These are phyloP conservation scores for Acidomyces sp. DNA, from an alignment of 495 filamentous ascomycete species.

Conservation along the genomic window DNA sequence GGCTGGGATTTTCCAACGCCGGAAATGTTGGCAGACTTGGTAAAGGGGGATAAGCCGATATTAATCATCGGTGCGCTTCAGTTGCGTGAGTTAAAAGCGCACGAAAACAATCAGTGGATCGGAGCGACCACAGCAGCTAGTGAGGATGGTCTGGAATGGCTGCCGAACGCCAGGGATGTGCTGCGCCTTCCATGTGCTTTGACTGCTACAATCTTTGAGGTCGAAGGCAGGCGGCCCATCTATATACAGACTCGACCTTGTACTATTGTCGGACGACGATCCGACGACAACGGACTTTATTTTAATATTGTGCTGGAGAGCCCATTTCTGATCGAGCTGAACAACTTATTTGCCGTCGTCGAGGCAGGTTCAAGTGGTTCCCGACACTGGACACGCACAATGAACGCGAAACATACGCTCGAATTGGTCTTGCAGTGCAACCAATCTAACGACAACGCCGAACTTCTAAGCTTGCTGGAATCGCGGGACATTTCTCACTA, in stretches of 20 bases:
- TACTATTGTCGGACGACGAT: neutral
- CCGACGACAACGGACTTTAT: neutral
- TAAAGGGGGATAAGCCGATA: slow-evolving; percentile 7
- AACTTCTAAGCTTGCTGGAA: slow-evolving; percentile 7
- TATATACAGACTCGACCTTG: neutral
- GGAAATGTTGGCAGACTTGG: slow-evolving; percentile 13
- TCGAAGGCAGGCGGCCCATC: neutral
- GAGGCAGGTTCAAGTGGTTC: slow-evolving; percentile 5
- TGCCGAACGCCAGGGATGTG: slow-evolving; percentile 6
- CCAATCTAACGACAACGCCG: slow-evolving; percentile 7
- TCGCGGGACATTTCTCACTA: neutral
- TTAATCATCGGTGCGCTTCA: slow-evolving; percentile 6
- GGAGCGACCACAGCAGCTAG: neutral
- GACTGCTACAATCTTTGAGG: slow-evolving; percentile 2
- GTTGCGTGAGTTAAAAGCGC: slow-evolving; percentile 2
- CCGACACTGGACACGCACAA: slow-evolving; percentile 13
- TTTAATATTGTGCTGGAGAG: slow-evolving; percentile 10
- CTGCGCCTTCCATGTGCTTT: slow-evolving; percentile 10
- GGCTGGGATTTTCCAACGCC: slow-evolving; percentile 15
- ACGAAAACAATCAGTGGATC: neutral
- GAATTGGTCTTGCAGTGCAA: slow-evolving; percentile 6
- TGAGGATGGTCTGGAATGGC: neutral
- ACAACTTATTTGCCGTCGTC: slow-evolving; percentile 1
- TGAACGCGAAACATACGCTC: slow-evolving; percentile 8
- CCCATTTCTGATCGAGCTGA: slow-evolving; percentile 8